phyloP scores from a whole-genome alignment of 164 flowering plant genomes.

The Kingdonia uniflora region DNA sequence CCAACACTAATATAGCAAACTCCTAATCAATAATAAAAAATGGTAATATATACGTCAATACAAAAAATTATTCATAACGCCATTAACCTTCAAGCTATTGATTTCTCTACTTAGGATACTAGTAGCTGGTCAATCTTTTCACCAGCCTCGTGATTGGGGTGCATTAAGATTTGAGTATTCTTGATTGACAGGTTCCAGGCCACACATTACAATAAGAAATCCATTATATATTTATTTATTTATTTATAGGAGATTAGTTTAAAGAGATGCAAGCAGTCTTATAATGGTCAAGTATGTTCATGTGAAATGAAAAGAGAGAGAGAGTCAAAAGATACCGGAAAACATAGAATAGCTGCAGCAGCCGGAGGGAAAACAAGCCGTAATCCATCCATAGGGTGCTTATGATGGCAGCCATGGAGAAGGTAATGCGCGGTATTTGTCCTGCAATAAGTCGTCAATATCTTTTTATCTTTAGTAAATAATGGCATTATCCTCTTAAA shows the following conservation, averaged over 20 bases:
- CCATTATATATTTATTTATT: neutral
- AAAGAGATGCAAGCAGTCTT: too few species aligned
- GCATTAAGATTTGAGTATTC: neutral
- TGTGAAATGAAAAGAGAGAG: neutral
- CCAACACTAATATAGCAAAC: too few species aligned
- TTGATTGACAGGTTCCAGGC: neutral
- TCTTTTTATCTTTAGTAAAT: slow-evolving; percentile 6
- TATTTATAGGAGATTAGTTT: neutral
- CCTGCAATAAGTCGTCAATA: slow-evolving; percentile 30
- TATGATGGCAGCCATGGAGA: slow-evolving; percentile 97
- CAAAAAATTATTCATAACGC: too few species aligned
- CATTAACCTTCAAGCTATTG: too few species aligned
- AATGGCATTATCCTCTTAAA: too few species aligned
- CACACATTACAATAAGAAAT: too few species aligned
- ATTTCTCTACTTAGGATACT: too few species aligned
- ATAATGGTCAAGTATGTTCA: neutral
- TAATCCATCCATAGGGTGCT: slow-evolving; percentile 93
- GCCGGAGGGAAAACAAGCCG: slow-evolving; percentile 97
- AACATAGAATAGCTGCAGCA: slow-evolving; percentile 59
- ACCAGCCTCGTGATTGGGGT: neutral
- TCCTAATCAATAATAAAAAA: too few species aligned
- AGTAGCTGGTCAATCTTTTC: neutral
- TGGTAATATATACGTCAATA: too few species aligned
- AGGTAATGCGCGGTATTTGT: slow-evolving; percentile 88
- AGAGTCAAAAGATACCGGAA: slow-evolving; percentile 47